Percentiles rank a stretch among this genome's conserved stretches.
Conservation (phyloP, 202 grass and related monocot species). For the Digitaria exilis region DNA sequence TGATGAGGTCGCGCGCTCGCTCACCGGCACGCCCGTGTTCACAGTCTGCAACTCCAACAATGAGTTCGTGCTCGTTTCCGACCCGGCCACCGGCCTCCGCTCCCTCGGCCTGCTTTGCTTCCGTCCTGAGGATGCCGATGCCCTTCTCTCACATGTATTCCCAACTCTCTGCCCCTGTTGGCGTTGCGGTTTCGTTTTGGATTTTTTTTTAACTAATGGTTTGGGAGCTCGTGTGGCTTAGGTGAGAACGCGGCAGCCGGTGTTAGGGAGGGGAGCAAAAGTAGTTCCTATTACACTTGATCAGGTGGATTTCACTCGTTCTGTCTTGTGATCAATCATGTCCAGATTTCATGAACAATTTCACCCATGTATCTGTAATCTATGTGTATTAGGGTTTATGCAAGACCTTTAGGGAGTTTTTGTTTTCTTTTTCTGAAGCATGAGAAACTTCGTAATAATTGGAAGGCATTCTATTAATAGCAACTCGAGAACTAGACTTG, state of each 20-base stretch:
- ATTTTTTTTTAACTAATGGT: slow-evolving; percentile 25
- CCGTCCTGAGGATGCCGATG: slow-evolving; percentile 75
- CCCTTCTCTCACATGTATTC: slow-evolving; percentile 71
- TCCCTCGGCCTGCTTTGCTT: slow-evolving; percentile 87
- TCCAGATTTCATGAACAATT: slow-evolving; percentile 1
- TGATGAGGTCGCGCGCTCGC: slow-evolving; percentile 70
- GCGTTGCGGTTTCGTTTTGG: slow-evolving; percentile 9
- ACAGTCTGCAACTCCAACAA: slow-evolving; percentile 81
- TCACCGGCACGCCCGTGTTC: slow-evolving; percentile 75
- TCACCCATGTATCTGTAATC: background rate
- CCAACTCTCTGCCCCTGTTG: background rate
- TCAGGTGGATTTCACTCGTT: slow-evolving; percentile 58
- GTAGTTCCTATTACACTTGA: slow-evolving; percentile 94
- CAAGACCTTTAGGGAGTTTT: background rate
- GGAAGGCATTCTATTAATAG: background rate
- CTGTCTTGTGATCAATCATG: slow-evolving; percentile 27
- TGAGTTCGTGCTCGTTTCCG: slow-evolving; percentile 86
- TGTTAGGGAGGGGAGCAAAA: slow-evolving; percentile 81
- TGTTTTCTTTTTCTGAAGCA: background rate
- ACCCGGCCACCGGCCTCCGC: slow-evolving; percentile 67
- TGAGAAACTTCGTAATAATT: background rate
- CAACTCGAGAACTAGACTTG: background rate
- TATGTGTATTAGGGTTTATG: slow-evolving; percentile 19
- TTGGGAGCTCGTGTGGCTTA: slow-evolving; percentile 34
- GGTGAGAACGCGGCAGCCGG: slow-evolving; percentile 73